These are phyloP conservation scores for Clitopilus hobsonii DNA, from an alignment of 768 basidiomycete species.

Conservation along the genomic window DNA sequence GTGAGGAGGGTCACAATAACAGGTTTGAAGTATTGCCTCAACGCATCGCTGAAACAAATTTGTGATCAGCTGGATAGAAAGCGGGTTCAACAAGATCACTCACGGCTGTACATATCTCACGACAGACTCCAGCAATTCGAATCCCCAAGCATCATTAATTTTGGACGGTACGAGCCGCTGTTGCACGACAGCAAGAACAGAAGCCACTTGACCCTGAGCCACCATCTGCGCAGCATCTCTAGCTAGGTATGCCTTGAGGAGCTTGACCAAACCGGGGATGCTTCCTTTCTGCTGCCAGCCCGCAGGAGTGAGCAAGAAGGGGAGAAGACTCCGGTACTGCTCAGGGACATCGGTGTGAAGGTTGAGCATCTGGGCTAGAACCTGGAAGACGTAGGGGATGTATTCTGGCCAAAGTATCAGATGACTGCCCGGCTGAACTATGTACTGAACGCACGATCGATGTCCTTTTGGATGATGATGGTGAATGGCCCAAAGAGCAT, in stretches of 20 bases:
- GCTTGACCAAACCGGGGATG: slow-evolving; percentile 87
- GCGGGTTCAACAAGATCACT: slow-evolving; percentile 24
- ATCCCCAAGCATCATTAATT: slow-evolving; percentile 85
- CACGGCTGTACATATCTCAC: slow-evolving; percentile 72
- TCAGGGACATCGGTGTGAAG: slow-evolving; percentile 68
- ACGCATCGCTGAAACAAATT: slow-evolving; percentile 38
- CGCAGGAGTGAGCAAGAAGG: slow-evolving; percentile 77
- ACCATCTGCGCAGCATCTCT: slow-evolving; percentile 69
- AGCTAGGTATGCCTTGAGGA: slow-evolving; percentile 78
- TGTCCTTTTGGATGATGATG: slow-evolving; percentile 85
- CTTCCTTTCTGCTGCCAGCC: slow-evolving; percentile 94
- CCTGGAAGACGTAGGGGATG: slow-evolving; percentile 95
- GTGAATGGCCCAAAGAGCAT: slow-evolving; percentile 86
- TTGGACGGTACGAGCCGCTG: slow-evolving; percentile 87
- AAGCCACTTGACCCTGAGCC: slow-evolving; percentile 63
- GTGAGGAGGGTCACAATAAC: slow-evolving; percentile 76
- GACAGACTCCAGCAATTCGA: slow-evolving; percentile 81
- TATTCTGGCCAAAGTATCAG: too few relatives aligned
- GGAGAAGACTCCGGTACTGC: slow-evolving; percentile 75
- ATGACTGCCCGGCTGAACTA: too few relatives aligned
- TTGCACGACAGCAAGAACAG: slow-evolving; percentile 83
- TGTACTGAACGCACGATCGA: slow-evolving; percentile 68
- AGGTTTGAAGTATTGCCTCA: slow-evolving; percentile 72
- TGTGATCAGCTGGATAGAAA: neutral
- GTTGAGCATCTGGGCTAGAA: slow-evolving; percentile 93